Conservation (phyloP, 805 yeast species). For the Starmerella ratchasimensis region DNA sequence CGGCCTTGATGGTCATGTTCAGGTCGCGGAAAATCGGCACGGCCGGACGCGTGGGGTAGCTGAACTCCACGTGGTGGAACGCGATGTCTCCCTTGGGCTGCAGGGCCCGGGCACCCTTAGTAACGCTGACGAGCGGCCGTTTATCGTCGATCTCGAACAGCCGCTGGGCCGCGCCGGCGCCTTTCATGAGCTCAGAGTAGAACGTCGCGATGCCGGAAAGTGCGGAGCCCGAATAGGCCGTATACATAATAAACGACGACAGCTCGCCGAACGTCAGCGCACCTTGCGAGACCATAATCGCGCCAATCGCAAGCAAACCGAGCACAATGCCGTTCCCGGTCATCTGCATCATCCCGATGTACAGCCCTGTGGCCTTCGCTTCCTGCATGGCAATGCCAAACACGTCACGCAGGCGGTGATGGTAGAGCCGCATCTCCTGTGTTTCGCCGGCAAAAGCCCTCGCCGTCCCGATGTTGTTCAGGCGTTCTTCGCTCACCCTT, state of each 20-base stretch:
- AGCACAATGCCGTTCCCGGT: slow-evolving; percentile 70
- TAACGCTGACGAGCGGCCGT: slow-evolving; percentile 55
- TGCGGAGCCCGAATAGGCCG: slow-evolving; percentile 86
- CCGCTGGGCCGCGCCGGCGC: slow-evolving; percentile 89
- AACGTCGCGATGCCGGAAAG: slow-evolving; percentile 82
- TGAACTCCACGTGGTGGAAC: slow-evolving; percentile 52
- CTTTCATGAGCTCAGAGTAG: slow-evolving; percentile 91
- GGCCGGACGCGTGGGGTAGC: slow-evolving; percentile 74
- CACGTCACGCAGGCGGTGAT: slow-evolving; percentile 51
- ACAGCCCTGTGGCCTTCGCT: slow-evolving; percentile 63
- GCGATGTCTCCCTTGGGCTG: slow-evolving; percentile 32
- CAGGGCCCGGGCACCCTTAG: slow-evolving; percentile 40
- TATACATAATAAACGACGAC: slow-evolving; percentile 88
- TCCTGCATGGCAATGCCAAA: slow-evolving; percentile 62
- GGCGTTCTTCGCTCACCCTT: slow-evolving; percentile 82
- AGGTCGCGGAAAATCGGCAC: slow-evolving; percentile 50
- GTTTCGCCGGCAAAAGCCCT: slow-evolving; percentile 83
- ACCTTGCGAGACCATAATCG: slow-evolving; percentile 66
- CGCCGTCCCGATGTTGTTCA: slow-evolving; percentile 71
- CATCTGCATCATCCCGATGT: slow-evolving; percentile 66
- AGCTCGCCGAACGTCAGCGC: slow-evolving; percentile 74
- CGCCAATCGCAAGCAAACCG: slow-evolving; percentile 67
- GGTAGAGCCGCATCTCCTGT: slow-evolving; percentile 61
- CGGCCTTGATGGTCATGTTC: slow-evolving; percentile 50
- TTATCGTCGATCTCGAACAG: slow-evolving; percentile 76